Conservation (phyloP, 139 green algal species). For the Coccomyxa sp. region DNA sequence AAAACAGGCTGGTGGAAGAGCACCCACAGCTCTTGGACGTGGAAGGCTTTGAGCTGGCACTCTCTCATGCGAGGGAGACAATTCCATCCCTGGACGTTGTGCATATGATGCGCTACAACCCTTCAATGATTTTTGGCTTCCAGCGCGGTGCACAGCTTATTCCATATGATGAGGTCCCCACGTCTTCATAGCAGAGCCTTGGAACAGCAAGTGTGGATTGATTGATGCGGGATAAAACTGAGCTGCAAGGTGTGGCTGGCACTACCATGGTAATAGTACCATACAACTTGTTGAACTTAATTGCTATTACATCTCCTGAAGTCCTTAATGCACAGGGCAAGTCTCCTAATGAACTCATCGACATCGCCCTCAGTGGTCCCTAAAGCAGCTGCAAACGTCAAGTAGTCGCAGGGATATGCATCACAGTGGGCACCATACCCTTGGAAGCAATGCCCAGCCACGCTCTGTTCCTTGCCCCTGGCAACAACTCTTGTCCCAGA, state of each 20-base stretch:
- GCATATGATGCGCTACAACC: constrained; percentile 49
- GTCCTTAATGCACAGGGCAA: constrained; percentile 29
- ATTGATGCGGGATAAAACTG: neutral
- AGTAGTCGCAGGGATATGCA: constrained; percentile 71
- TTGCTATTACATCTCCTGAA: constrained; percentile 10
- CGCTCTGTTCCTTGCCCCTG: constrained; percentile 41
- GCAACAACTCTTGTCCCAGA: constrained; percentile 81
- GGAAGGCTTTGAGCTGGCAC: constrained; percentile 46
- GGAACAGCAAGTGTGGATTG: neutral
- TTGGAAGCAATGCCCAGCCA: constrained; percentile 67
- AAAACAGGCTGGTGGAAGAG: constrained; percentile 48
- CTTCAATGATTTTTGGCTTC: constrained; percentile 64
- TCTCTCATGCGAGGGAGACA: constrained; percentile 46
- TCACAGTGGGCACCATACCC: constrained; percentile 71
- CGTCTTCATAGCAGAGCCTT: neutral
- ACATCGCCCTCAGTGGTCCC: constrained; percentile 64
- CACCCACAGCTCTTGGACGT: constrained; percentile 64
- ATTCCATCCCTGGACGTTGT: constrained; percentile 52
- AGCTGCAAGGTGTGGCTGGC: neutral
- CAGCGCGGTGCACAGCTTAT: constrained; percentile 65
- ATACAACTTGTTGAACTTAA: neutral
- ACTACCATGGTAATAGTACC: no score
- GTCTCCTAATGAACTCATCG: constrained; percentile 56
- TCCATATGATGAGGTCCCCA: constrained; percentile 47
- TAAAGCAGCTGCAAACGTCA: constrained; percentile 83